These are phyloP conservation scores for Penicillium concentricum DNA, from an alignment of 2,329 filamentous ascomycete genomes.

Conservation along the genomic window DNA sequence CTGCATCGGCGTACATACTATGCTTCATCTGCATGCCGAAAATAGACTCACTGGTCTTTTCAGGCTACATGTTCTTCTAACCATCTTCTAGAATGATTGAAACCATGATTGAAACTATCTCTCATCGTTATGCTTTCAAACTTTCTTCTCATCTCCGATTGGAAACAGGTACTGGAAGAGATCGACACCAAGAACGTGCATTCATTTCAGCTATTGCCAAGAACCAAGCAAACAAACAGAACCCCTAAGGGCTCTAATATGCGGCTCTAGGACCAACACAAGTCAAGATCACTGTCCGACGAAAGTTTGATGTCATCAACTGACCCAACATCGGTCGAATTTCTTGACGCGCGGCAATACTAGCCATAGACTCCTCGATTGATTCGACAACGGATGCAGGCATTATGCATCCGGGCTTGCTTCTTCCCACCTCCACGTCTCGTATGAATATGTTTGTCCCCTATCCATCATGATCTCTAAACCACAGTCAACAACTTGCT, in stretches of 20 bases:
- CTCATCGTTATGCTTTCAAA: not conserved
- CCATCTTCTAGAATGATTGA: too few relatives aligned
- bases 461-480: not conserved
- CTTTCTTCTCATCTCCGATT: not conserved
- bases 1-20: not conserved
- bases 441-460: not conserved
- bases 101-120: not conserved
- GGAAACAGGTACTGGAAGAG: not conserved
- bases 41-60: not conserved
- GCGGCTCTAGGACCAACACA: not conserved
- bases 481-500: not conserved
- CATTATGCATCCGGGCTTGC: not conserved
- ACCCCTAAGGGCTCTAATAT: not conserved
- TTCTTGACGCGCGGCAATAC: constrained; percentile 7
- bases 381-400: not conserved
- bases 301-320: not conserved
- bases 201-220: not conserved
- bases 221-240: not conserved
- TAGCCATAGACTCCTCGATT: not conserved
- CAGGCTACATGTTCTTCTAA: not conserved
- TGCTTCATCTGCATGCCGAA: not conserved
- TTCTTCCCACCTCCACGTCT: not conserved
- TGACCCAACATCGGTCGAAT: not conserved
- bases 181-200: not conserved
- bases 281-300: not conserved